These are phyloP conservation scores for Cystofilobasidium ferigula DNA, from an alignment of 768 basidiomycete genomes.

Conservation along the genomic window DNA sequence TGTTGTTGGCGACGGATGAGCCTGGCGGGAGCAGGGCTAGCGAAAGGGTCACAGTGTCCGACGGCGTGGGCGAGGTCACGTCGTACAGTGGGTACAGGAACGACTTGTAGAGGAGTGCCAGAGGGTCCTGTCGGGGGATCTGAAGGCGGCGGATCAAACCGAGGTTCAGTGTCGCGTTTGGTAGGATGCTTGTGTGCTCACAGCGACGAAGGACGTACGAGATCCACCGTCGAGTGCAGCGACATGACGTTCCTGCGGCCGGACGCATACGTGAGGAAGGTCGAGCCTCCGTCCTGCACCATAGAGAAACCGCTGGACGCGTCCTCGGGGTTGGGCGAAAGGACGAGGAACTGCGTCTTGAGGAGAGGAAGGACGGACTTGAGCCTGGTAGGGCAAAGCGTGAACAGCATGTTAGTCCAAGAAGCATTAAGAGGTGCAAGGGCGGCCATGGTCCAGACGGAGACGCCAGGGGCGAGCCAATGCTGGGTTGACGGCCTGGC, in stretches of 20 bases:
- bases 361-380: conserved; percentile 3
- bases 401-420: no score
- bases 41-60: conserved; percentile 9
- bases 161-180: background rate
- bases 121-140: conserved; percentile 18
- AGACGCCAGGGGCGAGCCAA: no score
- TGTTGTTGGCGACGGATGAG: background rate
- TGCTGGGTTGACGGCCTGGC: no score
- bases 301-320: background rate
- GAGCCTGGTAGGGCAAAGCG: background rate
- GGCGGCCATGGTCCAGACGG: no score
- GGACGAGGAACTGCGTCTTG: conserved; percentile 6
- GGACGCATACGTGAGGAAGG: conserved; percentile 17
- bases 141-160: background rate
- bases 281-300: conserved; percentile 14
- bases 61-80: background rate
- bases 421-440: no score
- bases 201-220: background rate
- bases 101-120: background rate
- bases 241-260: conserved; percentile 8
- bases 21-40: conserved; percentile 9
- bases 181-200: no score
- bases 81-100: conserved; percentile 6
- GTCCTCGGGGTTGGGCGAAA: conserved; percentile 7
- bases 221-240: conserved; percentile 14